Base-by-base conservation (phyloP, 495 filamentous ascomycete species). In the Stereocaulon alpinum region DNA sequence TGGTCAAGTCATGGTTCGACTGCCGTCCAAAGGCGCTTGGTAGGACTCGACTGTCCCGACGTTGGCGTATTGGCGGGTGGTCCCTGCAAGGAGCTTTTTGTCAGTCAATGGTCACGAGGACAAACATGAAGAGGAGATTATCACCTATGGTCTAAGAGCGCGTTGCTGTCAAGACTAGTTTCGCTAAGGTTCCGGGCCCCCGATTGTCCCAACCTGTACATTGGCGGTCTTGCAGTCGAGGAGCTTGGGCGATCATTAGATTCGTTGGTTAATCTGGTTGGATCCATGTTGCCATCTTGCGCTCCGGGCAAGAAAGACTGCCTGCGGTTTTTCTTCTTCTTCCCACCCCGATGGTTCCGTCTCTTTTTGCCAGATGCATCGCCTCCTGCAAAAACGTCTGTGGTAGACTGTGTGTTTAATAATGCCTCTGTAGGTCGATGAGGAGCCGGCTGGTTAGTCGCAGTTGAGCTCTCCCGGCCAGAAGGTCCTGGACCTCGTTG, bases 161-260 rank as follows among this genome's bases (percentile, higher is more conserved):
- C 83, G 64, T 89, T 82, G 66, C 87, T 92, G 56, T 91, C 89
- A 55, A 95, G 72, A 66, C 89, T 94, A 5, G 87, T 89, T 67
- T 77, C 84, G 69, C 89, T 95, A 61, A 84, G 55, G 67, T 85
- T 87, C 6, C 70, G 64, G 18, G 73, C 74, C 40, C 73, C 75
- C 20, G 61, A 58, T 52, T 71, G 68, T 14, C 74, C 72, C 45
- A 84, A 67, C 34, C 77, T 71, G 66, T 88, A 91, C 64, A 87
- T 84, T 24, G 77, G 70, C 59, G 70, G 59, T 61, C 70, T 55
- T 51, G 68, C 51, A 59, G 63, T 48, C 69, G 61, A 49, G 14
- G 65, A 43, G 17, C 20, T 67, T 32, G 68, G 61, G 47, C 73
- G 61, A 40, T 71, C 70, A 24, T 63, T 51, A 0, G 61, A 43